Evolutionary conservation across 2,329 filamentous ascomycete genomes (phyloP), one percentile per base, ranked within the genome.

Genomic region (Monilinia aucupariae): DNA sequence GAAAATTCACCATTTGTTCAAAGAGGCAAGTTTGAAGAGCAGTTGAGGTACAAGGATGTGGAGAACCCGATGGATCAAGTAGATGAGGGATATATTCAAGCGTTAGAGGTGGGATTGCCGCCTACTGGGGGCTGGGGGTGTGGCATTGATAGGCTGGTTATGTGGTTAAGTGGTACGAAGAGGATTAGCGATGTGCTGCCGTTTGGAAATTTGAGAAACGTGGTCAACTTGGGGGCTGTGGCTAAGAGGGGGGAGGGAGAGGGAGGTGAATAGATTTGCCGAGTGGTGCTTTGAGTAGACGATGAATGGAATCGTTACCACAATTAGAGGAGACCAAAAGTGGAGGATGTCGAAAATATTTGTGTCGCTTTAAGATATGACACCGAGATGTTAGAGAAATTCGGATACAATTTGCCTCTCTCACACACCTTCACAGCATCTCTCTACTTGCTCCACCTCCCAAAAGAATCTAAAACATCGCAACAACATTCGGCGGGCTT

Each of bases 101-200:
- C 90, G 4, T 76, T 99, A 58, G 91, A 96, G 74, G 91, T 90
- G 77, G 94, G 91, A 0, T 78, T 99, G 64, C 94, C 94, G n/a
- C 91, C 94, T 0, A 99, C 94, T 0, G 94, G 93, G 0, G 94
- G 94, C 5, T 99, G 94, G 94, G 94, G 94, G 1, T 96, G 45
- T 71, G 94, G 94, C 1, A 80, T 99, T 49, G 94, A 99, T 76
- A 81, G 94, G 60, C 79, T 99, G 59, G 88, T 91, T 45, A 99
- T 99, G 94, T 77, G 97, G 55, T 90, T 97, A 71, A 85, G 88
- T 0, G 92, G 90, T 0, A 81, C 85, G 43, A 84, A 84, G 73
- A 84, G 89, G 69, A 97, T 99, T 71, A 85, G 84, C 47, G 92
- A 97, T 76, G 91, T 93, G 22, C 77, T 97, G 71, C 86, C 87